Evolutionary conservation across 768 basidiomycete species (phyloP).

Genomic region (Trametes cingulata): DNA sequence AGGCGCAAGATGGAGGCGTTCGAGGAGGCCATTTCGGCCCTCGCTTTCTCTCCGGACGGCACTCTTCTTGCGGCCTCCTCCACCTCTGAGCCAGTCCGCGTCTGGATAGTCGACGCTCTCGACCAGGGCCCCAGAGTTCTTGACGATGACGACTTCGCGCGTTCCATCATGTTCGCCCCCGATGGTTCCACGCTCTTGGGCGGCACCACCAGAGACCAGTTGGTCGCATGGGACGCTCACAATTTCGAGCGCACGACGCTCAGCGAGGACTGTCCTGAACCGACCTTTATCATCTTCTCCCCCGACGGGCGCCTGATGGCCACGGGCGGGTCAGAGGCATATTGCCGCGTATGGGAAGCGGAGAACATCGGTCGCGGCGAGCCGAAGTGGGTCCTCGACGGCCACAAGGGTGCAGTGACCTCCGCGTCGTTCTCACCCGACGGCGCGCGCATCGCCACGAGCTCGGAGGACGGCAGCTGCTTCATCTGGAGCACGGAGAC

Average conservation of each 20-base stretch:
- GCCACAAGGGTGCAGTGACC: constrained; percentile 1
- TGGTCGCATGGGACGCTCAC: constrained; percentile 15
- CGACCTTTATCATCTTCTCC: constrained; percentile 37
- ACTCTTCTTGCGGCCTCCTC: constrained; percentile 20
- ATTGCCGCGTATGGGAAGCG: constrained; percentile 7
- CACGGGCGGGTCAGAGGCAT: constrained; percentile 13
- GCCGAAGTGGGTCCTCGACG: background rate
- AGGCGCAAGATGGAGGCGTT: background rate
- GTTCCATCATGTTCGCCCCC: constrained; percentile 24
- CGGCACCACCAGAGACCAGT: constrained; percentile 10
- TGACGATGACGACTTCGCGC: background rate
- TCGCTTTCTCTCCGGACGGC: constrained; percentile 12
- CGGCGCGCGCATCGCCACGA: constrained; percentile 5
- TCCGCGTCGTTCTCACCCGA: constrained; percentile 22
- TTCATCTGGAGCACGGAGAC: constrained; percentile 42
- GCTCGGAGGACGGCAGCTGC: constrained; percentile 6
- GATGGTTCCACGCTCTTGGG: constrained; percentile 21
- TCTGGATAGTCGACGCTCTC: constrained; percentile 10
- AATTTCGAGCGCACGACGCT: background rate
- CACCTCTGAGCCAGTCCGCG: constrained; percentile 19
- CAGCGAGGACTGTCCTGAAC: constrained; percentile 11
- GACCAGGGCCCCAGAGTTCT: background rate
- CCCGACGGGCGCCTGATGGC: constrained; percentile 16
- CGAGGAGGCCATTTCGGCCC: background rate
- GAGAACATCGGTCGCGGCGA: background rate